phyloP scores from a whole-genome alignment of 805 yeast species.

The Ogataea paradorogensis region DNA sequence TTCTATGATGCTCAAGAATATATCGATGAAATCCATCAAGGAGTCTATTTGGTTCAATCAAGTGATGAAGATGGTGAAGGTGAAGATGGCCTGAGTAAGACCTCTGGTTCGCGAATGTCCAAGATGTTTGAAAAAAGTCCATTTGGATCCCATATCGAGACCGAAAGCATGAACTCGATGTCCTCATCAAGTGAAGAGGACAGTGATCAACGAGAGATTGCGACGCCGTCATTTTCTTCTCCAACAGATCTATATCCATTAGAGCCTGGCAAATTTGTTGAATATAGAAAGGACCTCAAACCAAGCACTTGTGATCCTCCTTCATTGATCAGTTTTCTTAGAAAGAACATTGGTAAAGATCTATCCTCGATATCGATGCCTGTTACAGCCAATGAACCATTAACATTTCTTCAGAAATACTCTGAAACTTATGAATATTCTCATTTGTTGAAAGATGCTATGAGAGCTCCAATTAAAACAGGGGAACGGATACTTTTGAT shows the following conservation, averaged over 20 bases:
- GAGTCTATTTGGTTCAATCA: conserved; percentile 54
- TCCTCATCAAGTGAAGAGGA: conserved; percentile 17
- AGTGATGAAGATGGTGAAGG: conserved; percentile 23
- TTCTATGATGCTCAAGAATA: conserved; percentile 70
- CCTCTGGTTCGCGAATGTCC: conserved; percentile 8
- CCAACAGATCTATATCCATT: conserved; percentile 61
- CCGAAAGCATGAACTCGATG: conserved; percentile 4
- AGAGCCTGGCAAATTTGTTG: conserved; percentile 43
- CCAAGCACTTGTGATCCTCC: conserved; percentile 73
- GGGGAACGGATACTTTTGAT: conserved; percentile 63
- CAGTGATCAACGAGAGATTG: conserved; percentile 7
- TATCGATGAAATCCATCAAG: conserved; percentile 44
- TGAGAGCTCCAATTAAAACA: conserved; percentile 42
- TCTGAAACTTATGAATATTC: conserved; percentile 81
- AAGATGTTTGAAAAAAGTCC: conserved; percentile 6
- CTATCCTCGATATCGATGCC: conserved; percentile 87
- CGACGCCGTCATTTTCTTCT: not conserved
- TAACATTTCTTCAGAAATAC: conserved; percentile 74
- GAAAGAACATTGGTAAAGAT: conserved; percentile 93
- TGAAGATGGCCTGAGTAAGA: not conserved
- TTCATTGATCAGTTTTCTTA: conserved; percentile 69
- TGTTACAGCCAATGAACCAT: conserved; percentile 88
- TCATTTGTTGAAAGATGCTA: conserved; percentile 60
- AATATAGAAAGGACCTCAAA: conserved; percentile 57
- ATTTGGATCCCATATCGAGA: conserved; percentile 6